Conservation (phyloP, 768 basidiomycete genomes). For the Termitomyces sp. region DNA sequence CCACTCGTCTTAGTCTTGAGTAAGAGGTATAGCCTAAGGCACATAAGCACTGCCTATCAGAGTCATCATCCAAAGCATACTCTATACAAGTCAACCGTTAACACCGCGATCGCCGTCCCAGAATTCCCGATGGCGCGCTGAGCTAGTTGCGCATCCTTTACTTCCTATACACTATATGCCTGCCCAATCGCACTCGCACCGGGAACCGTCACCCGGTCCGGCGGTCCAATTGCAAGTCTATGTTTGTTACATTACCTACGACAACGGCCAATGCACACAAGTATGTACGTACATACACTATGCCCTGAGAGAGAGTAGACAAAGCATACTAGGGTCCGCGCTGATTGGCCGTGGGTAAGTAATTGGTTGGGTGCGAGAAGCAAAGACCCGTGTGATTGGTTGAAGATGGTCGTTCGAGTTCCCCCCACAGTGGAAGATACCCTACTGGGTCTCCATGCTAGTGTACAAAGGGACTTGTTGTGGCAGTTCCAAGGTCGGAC, state of each 20-base stretch:
- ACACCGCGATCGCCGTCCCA: not conserved
- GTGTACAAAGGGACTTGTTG: not conserved
- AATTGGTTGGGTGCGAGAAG: not conserved
- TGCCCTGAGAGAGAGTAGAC: no score
- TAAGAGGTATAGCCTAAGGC: not conserved
- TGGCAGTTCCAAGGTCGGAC: not conserved
- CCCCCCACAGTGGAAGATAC: not conserved
- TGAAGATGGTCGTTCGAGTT: not conserved
- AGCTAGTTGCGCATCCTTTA: not conserved
- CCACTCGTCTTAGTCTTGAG: not conserved
- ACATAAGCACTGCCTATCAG: not conserved
- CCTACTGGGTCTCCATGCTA: not conserved
- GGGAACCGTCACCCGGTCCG: not conserved
- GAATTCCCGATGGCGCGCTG: not conserved
- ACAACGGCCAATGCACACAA: no score
- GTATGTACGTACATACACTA: not conserved
- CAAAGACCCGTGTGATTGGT: not conserved
- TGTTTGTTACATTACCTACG: not conserved
- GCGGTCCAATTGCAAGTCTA: not conserved
- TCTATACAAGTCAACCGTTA: not conserved
- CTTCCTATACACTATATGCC: not conserved
- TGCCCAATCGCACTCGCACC: not conserved
- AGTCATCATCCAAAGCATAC: not conserved
- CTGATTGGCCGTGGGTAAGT: not conserved
- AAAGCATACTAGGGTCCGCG: no score